phyloP scores from a whole-genome alignment of 148 eudicot species.

The Spergularia marina region DNA sequence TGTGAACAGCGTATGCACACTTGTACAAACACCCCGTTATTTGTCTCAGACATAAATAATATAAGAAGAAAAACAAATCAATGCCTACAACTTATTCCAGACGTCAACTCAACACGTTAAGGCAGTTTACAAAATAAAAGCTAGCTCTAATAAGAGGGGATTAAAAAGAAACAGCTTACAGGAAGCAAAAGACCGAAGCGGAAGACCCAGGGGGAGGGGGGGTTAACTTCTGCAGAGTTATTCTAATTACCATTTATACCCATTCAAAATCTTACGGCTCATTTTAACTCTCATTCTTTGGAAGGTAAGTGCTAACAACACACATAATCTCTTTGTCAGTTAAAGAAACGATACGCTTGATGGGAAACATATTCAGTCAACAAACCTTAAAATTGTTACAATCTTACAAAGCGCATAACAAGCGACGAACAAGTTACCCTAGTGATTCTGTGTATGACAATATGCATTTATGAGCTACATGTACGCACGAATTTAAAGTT shows the following conservation, averaged over 20 bases:
- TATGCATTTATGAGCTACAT: background rate
- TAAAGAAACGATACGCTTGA: too few relatives aligned
- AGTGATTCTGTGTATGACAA: background rate
- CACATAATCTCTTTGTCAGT: too few relatives aligned
- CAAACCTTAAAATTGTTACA: too few relatives aligned
- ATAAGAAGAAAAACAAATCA: background rate
- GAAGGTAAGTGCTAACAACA: too few relatives aligned
- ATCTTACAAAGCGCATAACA: background rate
- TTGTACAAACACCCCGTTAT: background rate
- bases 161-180: background rate
- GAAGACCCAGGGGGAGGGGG: background rate
- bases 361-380: too few relatives aligned
- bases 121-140: background rate
- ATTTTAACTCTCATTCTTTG: too few relatives aligned
- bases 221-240: too few relatives aligned
- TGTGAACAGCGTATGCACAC: background rate
- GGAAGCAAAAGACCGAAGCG: background rate
- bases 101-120: background rate
- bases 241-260: too few relatives aligned
- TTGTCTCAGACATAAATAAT: background rate
- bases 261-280: too few relatives aligned
- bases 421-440: background rate
- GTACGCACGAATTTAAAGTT: background rate
- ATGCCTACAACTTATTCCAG: background rate
- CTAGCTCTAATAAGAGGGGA: background rate